These are phyloP conservation scores for Dinochytrium kinnereticum DNA, from an alignment of 371 early-diverging fungal species.

Conservation along the genomic window DNA sequence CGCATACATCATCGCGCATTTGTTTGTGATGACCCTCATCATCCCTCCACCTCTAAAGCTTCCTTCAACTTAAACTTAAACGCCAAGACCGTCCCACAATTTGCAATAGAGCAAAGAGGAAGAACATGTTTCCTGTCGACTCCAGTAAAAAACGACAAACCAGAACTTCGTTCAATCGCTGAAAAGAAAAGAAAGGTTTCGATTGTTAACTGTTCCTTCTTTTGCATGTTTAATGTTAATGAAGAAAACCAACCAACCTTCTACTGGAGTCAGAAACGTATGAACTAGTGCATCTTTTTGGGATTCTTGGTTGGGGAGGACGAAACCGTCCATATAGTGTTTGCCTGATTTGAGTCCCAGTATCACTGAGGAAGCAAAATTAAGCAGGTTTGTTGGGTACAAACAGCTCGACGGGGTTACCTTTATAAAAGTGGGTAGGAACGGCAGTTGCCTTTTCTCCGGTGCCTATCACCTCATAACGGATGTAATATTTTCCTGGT, in stretches of 20 bases:
- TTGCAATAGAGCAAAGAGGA: constrained; percentile 28
- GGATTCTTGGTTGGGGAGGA: constrained; percentile 84
- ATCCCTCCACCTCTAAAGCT: not conserved
- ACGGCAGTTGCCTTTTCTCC: constrained; percentile 77
- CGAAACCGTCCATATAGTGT: constrained; percentile 65
- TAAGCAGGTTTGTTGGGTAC: not conserved
- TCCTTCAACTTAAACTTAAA: constrained; percentile 17
- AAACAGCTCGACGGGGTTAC: not conserved
- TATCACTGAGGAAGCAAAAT: constrained; percentile 35
- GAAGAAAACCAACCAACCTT: constrained; percentile 41
- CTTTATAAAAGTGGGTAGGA: constrained; percentile 92
- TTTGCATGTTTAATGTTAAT: not conserved
- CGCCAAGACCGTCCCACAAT: constrained; percentile 24
- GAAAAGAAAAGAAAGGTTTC: too few relatives aligned
- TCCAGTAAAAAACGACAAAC: constrained; percentile 38
- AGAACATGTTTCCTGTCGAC: constrained; percentile 22
- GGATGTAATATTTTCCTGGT: constrained; percentile 60
- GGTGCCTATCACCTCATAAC: constrained; percentile 89
- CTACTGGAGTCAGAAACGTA: constrained; percentile 75
- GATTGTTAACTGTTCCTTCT: too few relatives aligned
- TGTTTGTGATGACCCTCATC: too few relatives aligned
- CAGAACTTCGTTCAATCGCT: constrained; percentile 41
- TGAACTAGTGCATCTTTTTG: constrained; percentile 69
- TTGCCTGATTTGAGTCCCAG: constrained; percentile 30
- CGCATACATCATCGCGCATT: too few relatives aligned